These are phyloP conservation scores for Madurella mycetomatis DNA, from an alignment of 2,329 filamentous ascomycete genomes.

Conservation along the genomic window DNA sequence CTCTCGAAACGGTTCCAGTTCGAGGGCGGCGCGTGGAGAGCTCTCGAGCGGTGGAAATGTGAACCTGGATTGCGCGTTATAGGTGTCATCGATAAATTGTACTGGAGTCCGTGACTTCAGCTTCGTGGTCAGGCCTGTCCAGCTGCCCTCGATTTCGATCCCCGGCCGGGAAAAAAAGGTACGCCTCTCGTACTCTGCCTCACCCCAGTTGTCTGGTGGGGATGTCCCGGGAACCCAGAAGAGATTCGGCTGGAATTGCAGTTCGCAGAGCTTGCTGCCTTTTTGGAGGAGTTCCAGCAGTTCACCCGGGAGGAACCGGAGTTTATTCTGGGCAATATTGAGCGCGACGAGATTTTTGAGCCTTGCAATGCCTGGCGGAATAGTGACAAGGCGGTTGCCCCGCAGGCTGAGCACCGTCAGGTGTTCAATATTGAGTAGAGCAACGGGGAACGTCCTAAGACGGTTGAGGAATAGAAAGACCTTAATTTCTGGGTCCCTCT, in stretches of 20 bases:
- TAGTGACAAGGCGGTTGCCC: constrained; percentile 55
- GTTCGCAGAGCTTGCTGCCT: constrained; percentile 42
- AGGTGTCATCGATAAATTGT: constrained; percentile 28
- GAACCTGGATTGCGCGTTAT: constrained; percentile 25
- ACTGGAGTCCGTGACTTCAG: constrained; percentile 28
- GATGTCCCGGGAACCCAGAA: constrained; percentile 37
- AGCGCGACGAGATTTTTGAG: constrained; percentile 57
- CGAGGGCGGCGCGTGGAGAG: background rate
- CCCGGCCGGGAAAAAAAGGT: constrained; percentile 12
- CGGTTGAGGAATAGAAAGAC: constrained; percentile 59
- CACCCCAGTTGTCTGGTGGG: background rate
- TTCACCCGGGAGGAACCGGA: constrained; percentile 59
- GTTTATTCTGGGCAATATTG: constrained; percentile 61
- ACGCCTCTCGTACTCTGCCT: constrained; percentile 12
- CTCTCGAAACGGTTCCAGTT: constrained; percentile 21
- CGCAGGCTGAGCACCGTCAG: constrained; percentile 64
- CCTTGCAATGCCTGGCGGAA: constrained; percentile 56
- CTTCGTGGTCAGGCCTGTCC: constrained; percentile 16
- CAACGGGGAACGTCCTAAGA: constrained; percentile 52
- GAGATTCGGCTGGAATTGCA: constrained; percentile 61
- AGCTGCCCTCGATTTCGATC: constrained; percentile 8
- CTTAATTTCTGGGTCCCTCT: constrained; percentile 54
- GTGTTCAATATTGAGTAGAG: constrained; percentile 57
- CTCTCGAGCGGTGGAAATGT: constrained; percentile 7
- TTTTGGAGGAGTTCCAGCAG: constrained; percentile 52